Evolutionary conservation across 2,329 filamentous ascomycete genomes (phyloP).

Genomic region (Aspergillus awamori): DNA sequence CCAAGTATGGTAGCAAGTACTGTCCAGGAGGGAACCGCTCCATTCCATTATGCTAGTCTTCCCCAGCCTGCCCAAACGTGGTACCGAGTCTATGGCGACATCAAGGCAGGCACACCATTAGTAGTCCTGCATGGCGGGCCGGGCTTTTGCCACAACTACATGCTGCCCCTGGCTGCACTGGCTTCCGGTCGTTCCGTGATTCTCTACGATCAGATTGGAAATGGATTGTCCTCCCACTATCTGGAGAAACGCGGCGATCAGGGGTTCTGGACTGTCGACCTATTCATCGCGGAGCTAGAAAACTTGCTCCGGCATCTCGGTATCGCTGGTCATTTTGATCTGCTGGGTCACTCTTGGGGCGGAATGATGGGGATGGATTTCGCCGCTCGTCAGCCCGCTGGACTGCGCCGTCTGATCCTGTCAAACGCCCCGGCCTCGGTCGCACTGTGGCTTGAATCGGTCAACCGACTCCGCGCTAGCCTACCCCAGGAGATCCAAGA

Average conservation of each 20-base stretch:
- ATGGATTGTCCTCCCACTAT: slow-evolving; percentile 5
- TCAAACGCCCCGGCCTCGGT: slow-evolving; percentile 4
- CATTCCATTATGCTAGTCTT: background rate
- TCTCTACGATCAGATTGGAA: slow-evolving; percentile 8
- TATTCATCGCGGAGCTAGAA: slow-evolving; percentile 3
- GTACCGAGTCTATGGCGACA: slow-evolving; percentile 5
- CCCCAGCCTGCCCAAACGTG: slow-evolving; percentile 3
- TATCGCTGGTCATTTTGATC: background rate
- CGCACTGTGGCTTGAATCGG: slow-evolving; percentile 1
- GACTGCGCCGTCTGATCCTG: slow-evolving; percentile 3
- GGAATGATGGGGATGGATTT: slow-evolving; percentile 6
- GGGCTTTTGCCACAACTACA: slow-evolving; percentile 8
- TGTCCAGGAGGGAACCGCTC: background rate
- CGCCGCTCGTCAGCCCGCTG: background rate
- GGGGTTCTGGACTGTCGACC: background rate
- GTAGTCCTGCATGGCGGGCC: slow-evolving; percentile 4
- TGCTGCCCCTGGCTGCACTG: slow-evolving; percentile 2
- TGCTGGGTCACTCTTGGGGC: slow-evolving; percentile 9
- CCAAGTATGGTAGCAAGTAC: background rate
- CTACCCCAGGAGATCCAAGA: background rate
- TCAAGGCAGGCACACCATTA: background rate
- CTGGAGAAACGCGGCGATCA: slow-evolving; percentile 4
- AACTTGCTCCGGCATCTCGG: background rate
- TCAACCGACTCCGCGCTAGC: background rate
- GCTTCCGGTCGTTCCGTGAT: slow-evolving; percentile 1